Conservation (phyloP, 176 grass and related monocot species). For the Melocanna baccifera region DNA sequence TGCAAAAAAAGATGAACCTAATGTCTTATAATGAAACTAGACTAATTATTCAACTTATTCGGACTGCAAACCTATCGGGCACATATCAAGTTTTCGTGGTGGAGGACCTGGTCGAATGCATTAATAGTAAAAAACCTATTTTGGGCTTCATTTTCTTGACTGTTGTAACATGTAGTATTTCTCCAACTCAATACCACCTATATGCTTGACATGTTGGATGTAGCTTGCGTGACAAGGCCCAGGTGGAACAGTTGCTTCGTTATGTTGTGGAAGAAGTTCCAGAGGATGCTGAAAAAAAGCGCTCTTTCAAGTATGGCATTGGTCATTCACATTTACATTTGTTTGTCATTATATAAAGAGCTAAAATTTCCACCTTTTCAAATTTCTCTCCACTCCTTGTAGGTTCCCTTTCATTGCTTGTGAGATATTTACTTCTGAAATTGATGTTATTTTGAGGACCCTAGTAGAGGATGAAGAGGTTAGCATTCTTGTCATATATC, state of each 20-base stretch:
- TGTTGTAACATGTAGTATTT: background rate
- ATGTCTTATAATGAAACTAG: background rate
- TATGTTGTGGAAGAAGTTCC: conserved; percentile 94
- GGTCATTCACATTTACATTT: background rate
- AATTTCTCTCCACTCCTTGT: conserved; percentile 7
- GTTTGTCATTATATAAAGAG: conserved; percentile 5
- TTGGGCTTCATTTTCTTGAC: background rate
- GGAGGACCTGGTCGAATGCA: background rate
- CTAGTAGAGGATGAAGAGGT: conserved; percentile 97
- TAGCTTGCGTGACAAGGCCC: conserved; percentile 87
- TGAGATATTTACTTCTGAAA: conserved; percentile 98
- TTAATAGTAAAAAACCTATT: background rate
- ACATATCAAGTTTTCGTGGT: background rate
- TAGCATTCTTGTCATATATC: conserved; percentile 7
- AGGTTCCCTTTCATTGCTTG: conserved; percentile 99
- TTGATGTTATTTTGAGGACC: conserved; percentile 93
- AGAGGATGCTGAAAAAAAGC: conserved; percentile 85
- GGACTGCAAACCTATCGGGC: background rate
- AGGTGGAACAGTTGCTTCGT: conserved; percentile 88
- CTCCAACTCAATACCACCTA: background rate
- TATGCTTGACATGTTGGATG: conserved; percentile 30
- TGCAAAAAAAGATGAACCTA: background rate
- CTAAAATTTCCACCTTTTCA: background rate
- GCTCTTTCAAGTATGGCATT: conserved; percentile 75
- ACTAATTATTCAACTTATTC: background rate